Base-by-base conservation (phyloP, 1,284 basidiomycete genomes). In the Inonotus hispidus region DNA sequence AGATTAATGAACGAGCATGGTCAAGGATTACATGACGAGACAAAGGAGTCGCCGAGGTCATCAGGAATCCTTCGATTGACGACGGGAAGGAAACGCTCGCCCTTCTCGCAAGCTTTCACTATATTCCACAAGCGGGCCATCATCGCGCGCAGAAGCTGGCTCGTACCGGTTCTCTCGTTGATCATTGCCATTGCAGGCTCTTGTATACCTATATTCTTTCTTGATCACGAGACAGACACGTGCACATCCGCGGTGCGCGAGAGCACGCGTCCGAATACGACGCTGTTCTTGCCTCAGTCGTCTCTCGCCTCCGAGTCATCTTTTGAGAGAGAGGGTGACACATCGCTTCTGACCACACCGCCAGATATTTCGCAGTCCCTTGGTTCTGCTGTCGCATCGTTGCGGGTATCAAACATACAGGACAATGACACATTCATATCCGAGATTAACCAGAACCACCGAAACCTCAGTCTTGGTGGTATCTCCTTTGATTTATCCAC, bases 111-210 rank as follows among this genome's bases (percentile, higher is more conserved):
- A 66, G 83, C 86, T 0, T 69, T 82, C 53, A 90, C 87, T 0
- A 88, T 92, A 64, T 84, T 89, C 72, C 74, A 84, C 64, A 93
- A 93, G 70, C 83, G 90, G 0, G 66, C 75, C n/a, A 73, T 91
- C 27, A 79, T 92, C 56, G 73, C 81, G 1, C 80, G 83, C 3
- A 78, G 86, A 41, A 84, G 83, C 65, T 92, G 87, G 86, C 71
- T 92, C 10, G 78, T 84, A 0, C 85, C 85, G 0, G 60, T 83
- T 2, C 76, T 92, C 6, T 77, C 83, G 0, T 73, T 90, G 11
- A 64, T 84, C 11, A 74, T 90, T 35, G 87, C 85, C 1, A 76
- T 90, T 37, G 79, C 80, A 13, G 90, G 84, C 3, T 75, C 85
- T 0, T 82, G 82, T 45, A 77, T 89, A 39, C 87, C 88, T 0